Conservation (phyloP, 805 yeast species). For the Ogataea parapolymorpha region DNA sequence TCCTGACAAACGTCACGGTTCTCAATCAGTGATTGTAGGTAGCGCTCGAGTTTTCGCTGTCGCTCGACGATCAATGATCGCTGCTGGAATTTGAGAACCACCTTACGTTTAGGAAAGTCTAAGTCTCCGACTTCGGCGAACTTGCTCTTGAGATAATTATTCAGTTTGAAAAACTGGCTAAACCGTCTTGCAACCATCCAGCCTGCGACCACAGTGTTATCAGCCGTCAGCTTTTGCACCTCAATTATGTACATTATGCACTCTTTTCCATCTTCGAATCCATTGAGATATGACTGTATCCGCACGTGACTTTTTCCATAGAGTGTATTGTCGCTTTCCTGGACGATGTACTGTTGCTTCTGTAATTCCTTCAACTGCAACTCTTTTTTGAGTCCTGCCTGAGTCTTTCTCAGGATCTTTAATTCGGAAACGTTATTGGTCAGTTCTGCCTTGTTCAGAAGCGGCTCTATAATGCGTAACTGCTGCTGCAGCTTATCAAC, state of each 20-base stretch:
- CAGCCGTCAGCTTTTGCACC: constrained; percentile 49
- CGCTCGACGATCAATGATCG: constrained; percentile 62
- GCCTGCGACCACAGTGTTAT: constrained; percentile 51
- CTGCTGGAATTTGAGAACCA: constrained; percentile 71
- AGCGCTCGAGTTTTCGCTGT: constrained; percentile 55
- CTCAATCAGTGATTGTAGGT: constrained; percentile 53
- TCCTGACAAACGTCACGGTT: constrained; percentile 73
- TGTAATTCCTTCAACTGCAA: constrained; percentile 70
- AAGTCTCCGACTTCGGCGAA: constrained; percentile 50
- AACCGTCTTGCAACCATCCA: constrained; percentile 93
- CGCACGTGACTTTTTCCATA: constrained; percentile 60
- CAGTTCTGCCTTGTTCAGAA: constrained; percentile 77
- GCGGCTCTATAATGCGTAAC: constrained; percentile 57
- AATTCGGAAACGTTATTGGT: constrained; percentile 73
- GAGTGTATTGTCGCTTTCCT: constrained; percentile 75
- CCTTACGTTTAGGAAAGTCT: constrained; percentile 57
- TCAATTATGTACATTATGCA: constrained; percentile 73
- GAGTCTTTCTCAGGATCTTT: constrained; percentile 65
- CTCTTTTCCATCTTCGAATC: constrained; percentile 54
- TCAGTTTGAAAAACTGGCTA: constrained; percentile 74
- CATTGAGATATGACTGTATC: constrained; percentile 53
- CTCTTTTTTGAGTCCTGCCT: constrained; percentile 63
- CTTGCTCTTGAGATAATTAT: constrained; percentile 55
- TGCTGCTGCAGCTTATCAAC: constrained; percentile 61
- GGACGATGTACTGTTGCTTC: constrained; percentile 76